phyloP scores from a whole-genome alignment of 176 grass and related monocot genomes.

The Tillandsia leiboldiana region DNA sequence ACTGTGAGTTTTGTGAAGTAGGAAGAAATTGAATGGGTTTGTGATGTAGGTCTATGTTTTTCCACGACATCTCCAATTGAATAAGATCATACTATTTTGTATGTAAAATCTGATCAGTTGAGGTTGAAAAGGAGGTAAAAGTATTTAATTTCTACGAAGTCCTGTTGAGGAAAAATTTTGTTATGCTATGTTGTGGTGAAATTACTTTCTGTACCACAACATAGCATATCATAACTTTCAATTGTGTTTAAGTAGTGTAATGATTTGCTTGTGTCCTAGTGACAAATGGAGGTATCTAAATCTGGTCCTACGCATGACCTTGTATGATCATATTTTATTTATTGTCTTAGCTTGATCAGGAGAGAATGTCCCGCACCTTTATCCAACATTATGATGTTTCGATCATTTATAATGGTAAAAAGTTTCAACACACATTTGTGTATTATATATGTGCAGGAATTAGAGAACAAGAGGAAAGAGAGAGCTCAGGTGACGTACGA shows the following conservation, averaged over 20 bases:
- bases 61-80: too few species aligned
- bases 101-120: too few species aligned
- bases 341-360: neutral
- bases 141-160: too few species aligned
- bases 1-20: too few species aligned
- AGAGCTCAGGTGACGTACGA: conserved; percentile 20
- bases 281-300: neutral
- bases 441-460: conserved; percentile 9
- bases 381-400: neutral
- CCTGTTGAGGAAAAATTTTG: too few species aligned
- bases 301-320: neutral
- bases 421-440: neutral
- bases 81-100: too few species aligned
- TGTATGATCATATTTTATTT: neutral
- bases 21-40: too few species aligned
- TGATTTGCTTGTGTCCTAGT: neutral
- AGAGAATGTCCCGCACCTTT: neutral
- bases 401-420: neutral
- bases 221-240: too few species aligned
- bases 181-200: too few species aligned
- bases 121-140: too few species aligned
- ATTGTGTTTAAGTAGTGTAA: neutral
- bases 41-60: too few species aligned
- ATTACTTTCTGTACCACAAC: too few species aligned
- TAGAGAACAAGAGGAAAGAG: conserved; percentile 29